Base-by-base conservation (phyloP, 805 yeast species). In the Cyberlindnera japonica region DNA sequence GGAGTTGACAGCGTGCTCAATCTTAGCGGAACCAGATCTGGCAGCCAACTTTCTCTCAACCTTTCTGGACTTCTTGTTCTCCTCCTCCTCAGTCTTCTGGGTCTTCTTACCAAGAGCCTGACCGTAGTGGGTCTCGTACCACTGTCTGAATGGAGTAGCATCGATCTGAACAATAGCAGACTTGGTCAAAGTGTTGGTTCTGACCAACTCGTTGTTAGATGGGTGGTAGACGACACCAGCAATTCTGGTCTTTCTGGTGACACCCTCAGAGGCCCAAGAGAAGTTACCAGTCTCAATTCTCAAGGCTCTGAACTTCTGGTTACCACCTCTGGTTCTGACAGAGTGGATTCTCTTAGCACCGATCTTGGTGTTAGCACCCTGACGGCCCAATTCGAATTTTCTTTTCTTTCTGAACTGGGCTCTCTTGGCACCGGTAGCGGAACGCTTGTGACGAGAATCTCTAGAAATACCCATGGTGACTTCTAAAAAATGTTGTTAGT, bases 331-430 rank as follows among this genome's bases (percentile, higher is more conserved):
- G 71, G 96, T 88, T 82, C 99, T 95, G 67, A 93, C 97, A 61
- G 95, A 63, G 83, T 93, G 99, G 68, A 93, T 90, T 80, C 99
- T 88, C 87, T 93, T 93, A 63, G 95, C 72, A 69, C 98, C 99
- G 66, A 93, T 90, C 81, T 88, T 90, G 78, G 99, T 91, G 90
- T 85, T 89, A 69, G 99, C 95, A 65, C 96, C 82, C 81, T 93
- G 99, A 79, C 99, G 93, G 65, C 99, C 99, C 73, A 86, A 83
- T 79, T 91, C 99, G 71, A 93, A 91, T 95, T 91, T 93, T 83
- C 99, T 82, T 96, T 91, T 91, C 91, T 91, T 91, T 88, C 98
- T 91, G 95, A 83, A 87, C 77, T 89, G 95, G 75, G 98, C 98
- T 77, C 97, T 89, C 78, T 89, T 90, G 72, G 99, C 99, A 85